Conservation (phyloP, 1,284 basidiomycete genomes). For the Puccinia triticina region DNA sequence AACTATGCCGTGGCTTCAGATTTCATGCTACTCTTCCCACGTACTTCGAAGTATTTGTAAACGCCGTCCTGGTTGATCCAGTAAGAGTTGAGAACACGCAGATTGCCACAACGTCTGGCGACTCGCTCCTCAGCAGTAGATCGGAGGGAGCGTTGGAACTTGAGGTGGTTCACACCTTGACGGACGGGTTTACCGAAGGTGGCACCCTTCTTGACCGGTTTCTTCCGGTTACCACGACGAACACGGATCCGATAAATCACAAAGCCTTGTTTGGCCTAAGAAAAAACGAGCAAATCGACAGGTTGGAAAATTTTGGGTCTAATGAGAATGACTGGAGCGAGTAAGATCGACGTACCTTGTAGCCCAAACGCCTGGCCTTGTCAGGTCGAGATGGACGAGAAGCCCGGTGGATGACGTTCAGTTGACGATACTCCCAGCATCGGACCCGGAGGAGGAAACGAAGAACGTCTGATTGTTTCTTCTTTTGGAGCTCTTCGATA, state of each 20-base stretch:
- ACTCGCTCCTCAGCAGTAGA: conserved; percentile 98
- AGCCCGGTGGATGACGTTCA: conserved; percentile 97
- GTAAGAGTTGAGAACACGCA: conserved; percentile 91
- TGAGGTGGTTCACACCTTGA: conserved; percentile 99
- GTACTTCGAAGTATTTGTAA: conserved; percentile 49
- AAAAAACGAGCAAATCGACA: neutral
- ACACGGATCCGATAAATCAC: conserved; percentile 97
- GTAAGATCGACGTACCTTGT: conserved; percentile 67
- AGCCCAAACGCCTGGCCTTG: conserved; percentile 97
- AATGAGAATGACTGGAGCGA: neutral
- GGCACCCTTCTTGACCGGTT: conserved; percentile 96
- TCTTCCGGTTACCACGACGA: conserved; percentile 98
- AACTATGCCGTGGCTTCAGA: conserved; percentile 68
- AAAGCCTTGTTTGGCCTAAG: conserved; percentile 92
- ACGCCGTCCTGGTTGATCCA: conserved; percentile 83
- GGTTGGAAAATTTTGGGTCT: no score
- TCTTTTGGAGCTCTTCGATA: conserved; percentile 78
- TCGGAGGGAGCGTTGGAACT: conserved; percentile 91
- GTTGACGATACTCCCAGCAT: conserved; percentile 99
- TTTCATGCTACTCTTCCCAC: conserved; percentile 67
- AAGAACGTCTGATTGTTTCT: conserved; percentile 69
- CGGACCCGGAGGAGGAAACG: conserved; percentile 97
- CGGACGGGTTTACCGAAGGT: conserved; percentile 99
- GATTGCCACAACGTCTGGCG: conserved; percentile 90
- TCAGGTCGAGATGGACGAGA: conserved; percentile 97